These are phyloP conservation scores for Musa beccarii DNA, from an alignment of 176 grass and related monocot species.

Conservation along the genomic window DNA sequence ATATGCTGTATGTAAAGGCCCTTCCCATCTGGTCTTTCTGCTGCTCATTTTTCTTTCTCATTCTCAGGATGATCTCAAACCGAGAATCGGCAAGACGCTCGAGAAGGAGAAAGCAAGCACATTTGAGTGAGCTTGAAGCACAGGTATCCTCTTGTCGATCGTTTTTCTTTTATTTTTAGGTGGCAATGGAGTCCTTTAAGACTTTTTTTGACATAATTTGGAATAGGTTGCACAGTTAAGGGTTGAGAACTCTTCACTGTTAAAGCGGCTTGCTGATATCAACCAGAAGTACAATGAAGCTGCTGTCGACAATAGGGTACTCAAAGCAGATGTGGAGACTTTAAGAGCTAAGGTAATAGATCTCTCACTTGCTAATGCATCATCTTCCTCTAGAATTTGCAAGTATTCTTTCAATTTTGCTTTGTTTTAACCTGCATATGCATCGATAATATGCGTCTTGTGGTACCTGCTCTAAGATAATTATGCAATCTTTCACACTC, in stretches of 20 bases:
- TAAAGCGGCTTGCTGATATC: constrained; percentile 53
- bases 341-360: constrained; percentile 56
- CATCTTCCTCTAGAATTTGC: not conserved
- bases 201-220: not conserved
- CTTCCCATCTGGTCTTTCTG: not conserved
- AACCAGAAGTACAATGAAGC: constrained; percentile 70
- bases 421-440: not conserved
- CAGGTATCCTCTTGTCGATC: constrained; percentile 41
- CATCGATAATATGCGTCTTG: not conserved
- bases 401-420: not conserved
- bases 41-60: not conserved
- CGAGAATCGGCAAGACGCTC: constrained; percentile 88
- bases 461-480: not conserved
- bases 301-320: constrained; percentile 46
- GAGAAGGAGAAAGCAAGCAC: constrained; percentile 80
- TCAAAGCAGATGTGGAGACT: constrained; percentile 55
- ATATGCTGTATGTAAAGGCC: not conserved
- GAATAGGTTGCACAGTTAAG: constrained; percentile 54
- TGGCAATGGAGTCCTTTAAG: not conserved
- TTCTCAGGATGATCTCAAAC: constrained; percentile 73
- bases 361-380: not conserved
- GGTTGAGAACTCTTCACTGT: constrained; percentile 62
- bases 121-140: constrained; percentile 58
- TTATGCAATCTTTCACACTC: not conserved
- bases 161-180: not conserved